Evolutionary conservation across 2,329 filamentous ascomycete genomes (phyloP).

Genomic region (Zymoseptoria brevis): DNA sequence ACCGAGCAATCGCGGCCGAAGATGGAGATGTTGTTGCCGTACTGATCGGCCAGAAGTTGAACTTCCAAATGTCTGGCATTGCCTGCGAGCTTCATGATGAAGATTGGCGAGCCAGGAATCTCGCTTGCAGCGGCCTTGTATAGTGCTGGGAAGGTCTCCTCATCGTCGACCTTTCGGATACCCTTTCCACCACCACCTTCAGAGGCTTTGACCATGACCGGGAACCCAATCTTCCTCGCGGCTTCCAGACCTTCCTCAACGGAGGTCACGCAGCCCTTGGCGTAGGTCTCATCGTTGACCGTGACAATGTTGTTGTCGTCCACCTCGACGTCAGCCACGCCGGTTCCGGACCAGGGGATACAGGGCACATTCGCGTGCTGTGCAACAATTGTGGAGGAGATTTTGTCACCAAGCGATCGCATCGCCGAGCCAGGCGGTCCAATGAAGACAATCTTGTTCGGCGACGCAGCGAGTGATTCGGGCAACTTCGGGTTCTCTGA

Average conservation of each 20-base stretch:
- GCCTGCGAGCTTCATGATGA: constrained; percentile 99
- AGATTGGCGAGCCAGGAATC: constrained; percentile 97
- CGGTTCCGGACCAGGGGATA: constrained; percentile 98
- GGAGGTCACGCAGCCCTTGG: constrained; percentile 81
- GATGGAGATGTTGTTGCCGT: constrained; percentile 98
- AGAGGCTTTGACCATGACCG: constrained; percentile 99
- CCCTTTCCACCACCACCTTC: constrained; percentile 98
- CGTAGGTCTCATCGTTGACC: constrained; percentile 75
- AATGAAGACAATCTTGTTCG: constrained; percentile 99
- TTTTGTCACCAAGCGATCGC: constrained; percentile 98
- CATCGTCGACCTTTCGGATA: constrained; percentile 86
- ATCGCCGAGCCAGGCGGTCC: constrained; percentile 96
- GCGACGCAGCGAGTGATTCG: constrained; percentile 89
- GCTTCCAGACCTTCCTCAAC: constrained; percentile 83
- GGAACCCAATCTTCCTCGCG: constrained; percentile 88
- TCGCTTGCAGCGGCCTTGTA: constrained; percentile 97
- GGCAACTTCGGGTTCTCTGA: constrained; percentile 98
- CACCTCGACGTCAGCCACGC: constrained; percentile 71
- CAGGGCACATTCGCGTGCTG: constrained; percentile 94
- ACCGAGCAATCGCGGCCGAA: constrained; percentile 99
- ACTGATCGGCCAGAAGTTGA: constrained; percentile 94
- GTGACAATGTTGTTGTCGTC: constrained; percentile 84
- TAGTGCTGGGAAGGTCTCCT: constrained; percentile 74
- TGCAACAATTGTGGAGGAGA: constrained; percentile 97
- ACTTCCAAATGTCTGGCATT: constrained; percentile 96